Evolutionary conservation across 1,139 yeast genomes (phyloP), one percentile per base, ranked within the genome.

Genomic region (Scheffersomyces insectosa): DNA sequence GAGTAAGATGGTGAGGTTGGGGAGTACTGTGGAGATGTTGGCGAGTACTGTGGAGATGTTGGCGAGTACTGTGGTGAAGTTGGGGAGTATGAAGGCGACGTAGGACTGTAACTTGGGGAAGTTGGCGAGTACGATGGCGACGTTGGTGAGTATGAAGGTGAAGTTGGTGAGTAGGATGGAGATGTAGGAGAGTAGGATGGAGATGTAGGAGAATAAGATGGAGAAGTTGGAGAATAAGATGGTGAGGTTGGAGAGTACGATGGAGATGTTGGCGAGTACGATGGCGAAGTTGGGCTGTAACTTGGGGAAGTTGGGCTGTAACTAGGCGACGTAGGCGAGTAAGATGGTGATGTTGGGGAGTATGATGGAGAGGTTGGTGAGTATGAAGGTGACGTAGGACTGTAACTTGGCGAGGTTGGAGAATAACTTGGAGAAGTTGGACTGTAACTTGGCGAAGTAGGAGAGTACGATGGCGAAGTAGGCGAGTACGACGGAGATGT

Each of bases 261-360:
- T 42, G 83, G 83, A 3, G 79, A 70, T 0, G 83, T 79, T 39
- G 83, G 83, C 1, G 73, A 64, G 54, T 73, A 72, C 28, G 59
- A 47, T 55, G 91, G 93, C 7, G 85, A 77, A 0, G 95, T 85
- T 44, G 96, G 96, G 0, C 85, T 75, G 63, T 86, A 86, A 3
- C 72, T 57, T 49, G 96, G 96, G 1, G 88, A 82, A 0, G 93
- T 85, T 46, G 93, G 93, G 0, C 83, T 72, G 61, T 82, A 82
- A 2, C 72, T 57, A 50, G 95, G 93, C 1, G 86, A 79, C 0
- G 93, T 84, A 42, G 95, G 89, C 1, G 79, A 69, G 58, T 83
- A 83, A 2, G 68, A 54, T 51, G 95, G 95, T 2, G 89, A 81
- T 0, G 95, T 85, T 45, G 95, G 95, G 0, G 83, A 74, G 63